Evolutionary conservation across 768 basidiomycete genomes (phyloP).

Genomic region (Naganishia vishniacii): DNA sequence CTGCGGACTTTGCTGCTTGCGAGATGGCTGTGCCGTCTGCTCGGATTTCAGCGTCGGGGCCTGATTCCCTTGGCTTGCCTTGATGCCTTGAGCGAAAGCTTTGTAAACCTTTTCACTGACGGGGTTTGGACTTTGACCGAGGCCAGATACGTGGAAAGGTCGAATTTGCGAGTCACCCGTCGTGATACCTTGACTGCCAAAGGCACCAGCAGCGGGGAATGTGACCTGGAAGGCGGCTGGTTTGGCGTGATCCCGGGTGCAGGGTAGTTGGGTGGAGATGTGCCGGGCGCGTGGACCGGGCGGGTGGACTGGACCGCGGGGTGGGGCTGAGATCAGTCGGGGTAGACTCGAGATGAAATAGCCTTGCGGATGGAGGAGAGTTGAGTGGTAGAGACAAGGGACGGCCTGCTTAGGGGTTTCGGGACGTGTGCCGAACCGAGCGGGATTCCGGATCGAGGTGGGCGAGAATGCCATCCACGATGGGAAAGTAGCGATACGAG

Average conservation of each 20-base stretch:
- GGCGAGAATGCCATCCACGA: too few relatives aligned
- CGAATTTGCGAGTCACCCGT: slow-evolving; percentile 27
- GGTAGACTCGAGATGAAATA: too few relatives aligned
- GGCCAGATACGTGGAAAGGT: slow-evolving; percentile 26
- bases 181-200: not conserved
- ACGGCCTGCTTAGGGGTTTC: too few relatives aligned
- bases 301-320: too few relatives aligned
- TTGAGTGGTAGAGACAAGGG: too few relatives aligned
- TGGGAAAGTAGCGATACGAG: too few relatives aligned
- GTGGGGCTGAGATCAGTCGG: too few relatives aligned
- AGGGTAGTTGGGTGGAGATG: too few relatives aligned
- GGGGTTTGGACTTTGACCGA: slow-evolving; percentile 11
- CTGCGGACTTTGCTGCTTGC: slow-evolving; percentile 12
- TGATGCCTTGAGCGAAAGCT: slow-evolving; percentile 39
- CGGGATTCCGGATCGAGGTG: too few relatives aligned
- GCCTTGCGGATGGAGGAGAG: too few relatives aligned
- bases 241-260: not conserved
- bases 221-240: not conserved
- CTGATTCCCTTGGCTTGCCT: slow-evolving; percentile 22
- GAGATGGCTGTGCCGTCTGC: slow-evolving; percentile 16
- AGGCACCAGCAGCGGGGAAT: not conserved
- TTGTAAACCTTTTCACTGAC: slow-evolving; percentile 26
- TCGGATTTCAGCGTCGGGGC: slow-evolving; percentile 19
- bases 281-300: too few relatives aligned
- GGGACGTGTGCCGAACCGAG: too few relatives aligned